Conservation (phyloP, 768 basidiomycete genomes). For the Calvatia gigantea region DNA sequence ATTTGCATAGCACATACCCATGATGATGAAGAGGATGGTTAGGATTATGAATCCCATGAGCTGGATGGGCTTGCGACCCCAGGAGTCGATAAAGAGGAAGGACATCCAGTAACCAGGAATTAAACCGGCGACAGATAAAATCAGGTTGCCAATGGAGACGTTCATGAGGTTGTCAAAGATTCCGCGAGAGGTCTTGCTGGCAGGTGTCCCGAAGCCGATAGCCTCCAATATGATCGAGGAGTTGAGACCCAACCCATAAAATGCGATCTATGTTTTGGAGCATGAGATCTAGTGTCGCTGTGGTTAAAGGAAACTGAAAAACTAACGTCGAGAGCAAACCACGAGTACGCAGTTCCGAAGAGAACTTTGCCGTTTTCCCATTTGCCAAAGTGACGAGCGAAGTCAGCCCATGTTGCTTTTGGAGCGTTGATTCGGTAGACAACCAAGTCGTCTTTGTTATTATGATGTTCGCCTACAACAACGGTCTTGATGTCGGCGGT, state of each 20-base stretch:
- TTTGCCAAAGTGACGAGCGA: slow-evolving; percentile 60
- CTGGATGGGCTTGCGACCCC: slow-evolving; percentile 84
- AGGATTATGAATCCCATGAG: slow-evolving; percentile 72
- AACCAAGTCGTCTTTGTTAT: slow-evolving; percentile 51
- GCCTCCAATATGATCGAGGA: slow-evolving; percentile 69
- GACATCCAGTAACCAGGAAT: slow-evolving; percentile 78
- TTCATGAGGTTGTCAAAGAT: slow-evolving; percentile 62
- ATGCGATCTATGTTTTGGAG: not conserved
- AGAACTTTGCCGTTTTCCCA: slow-evolving; percentile 81
- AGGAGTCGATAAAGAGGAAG: slow-evolving; percentile 65
- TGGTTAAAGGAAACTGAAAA: not conserved
- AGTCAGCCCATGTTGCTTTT: slow-evolving; percentile 66
- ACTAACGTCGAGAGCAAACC: slow-evolving; percentile 84
- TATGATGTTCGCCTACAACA: slow-evolving; percentile 43
- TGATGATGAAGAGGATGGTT: slow-evolving; percentile 60
- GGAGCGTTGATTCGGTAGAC: slow-evolving; percentile 66
- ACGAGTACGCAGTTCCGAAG: slow-evolving; percentile 75
- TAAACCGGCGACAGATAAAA: slow-evolving; percentile 73
- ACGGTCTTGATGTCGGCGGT: slow-evolving; percentile 70
- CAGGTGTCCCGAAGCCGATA: slow-evolving; percentile 66
- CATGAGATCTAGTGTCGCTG: not conserved
- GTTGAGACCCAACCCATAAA: slow-evolving; percentile 79
- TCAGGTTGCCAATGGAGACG: slow-evolving; percentile 69
- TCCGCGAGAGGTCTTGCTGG: slow-evolving; percentile 26
- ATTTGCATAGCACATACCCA: slow-evolving; percentile 45